Percentiles rank a stretch among this genome's conserved stretches.
Evolutionary conservation across 2,329 filamentous ascomycete species (phyloP).

Genomic region (Apiospora marii): DNA sequence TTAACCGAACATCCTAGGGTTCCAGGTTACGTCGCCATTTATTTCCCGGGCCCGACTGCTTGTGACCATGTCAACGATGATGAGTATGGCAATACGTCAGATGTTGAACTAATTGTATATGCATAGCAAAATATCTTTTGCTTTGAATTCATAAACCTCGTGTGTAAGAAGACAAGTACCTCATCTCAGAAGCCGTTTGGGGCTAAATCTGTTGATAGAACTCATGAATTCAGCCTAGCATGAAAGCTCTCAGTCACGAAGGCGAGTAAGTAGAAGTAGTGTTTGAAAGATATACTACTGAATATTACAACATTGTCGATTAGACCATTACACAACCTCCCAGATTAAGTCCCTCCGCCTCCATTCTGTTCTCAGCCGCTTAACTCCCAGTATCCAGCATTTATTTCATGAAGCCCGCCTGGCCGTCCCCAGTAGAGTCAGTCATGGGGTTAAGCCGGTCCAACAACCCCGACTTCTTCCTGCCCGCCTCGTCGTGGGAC

Average conservation of each 20-base stretch:
- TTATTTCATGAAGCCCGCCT: conserved; percentile 60
- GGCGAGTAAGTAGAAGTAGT: neutral
- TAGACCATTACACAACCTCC: neutral
- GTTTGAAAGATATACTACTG: neutral
- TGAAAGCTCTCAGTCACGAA: neutral
- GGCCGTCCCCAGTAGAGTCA: conserved; percentile 63
- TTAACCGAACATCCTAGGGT: neutral
- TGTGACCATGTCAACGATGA: neutral
- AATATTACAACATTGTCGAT: neutral
- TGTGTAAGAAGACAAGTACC: no score
- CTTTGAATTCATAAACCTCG: no score
- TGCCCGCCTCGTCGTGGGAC: neutral
- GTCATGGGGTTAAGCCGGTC: conserved; percentile 62
- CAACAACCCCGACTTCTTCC: conserved; percentile 46
- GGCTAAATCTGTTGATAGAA: neutral
- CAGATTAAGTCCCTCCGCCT: neutral
- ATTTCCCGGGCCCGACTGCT: neutral
- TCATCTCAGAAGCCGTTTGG: no score
- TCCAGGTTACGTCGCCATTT: neutral
- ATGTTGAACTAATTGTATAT: no score
- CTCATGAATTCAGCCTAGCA: neutral
- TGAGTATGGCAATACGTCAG: no score
- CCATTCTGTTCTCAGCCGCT: neutral
- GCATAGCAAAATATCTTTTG: no score
- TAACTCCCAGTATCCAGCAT: neutral